Conservation (phyloP, 164 flowering plant genomes). For the Macadamia tetraphylla region DNA sequence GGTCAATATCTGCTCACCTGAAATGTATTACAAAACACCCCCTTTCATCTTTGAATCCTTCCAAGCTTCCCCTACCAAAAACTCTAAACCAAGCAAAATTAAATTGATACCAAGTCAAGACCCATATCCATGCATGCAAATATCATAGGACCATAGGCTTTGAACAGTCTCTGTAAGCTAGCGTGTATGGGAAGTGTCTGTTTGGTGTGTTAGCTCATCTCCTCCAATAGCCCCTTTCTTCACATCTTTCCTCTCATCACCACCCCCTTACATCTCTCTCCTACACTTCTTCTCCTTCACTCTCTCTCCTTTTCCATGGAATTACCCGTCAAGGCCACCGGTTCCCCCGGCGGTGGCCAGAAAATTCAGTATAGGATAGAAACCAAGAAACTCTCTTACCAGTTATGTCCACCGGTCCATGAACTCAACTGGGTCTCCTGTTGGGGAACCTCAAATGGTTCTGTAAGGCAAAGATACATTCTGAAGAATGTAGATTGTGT, state of each 20-base stretch:
- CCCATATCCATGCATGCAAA: conserved; percentile 10
- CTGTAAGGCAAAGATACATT: conserved; percentile 31
- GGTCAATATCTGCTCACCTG: no score
- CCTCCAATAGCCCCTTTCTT: conserved; percentile 9
- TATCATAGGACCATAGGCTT: no score
- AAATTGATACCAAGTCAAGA: conserved; percentile 7
- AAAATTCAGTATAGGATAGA: conserved; percentile 35
- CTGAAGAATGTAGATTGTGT: conserved; percentile 48
- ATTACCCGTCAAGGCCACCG: conserved; percentile 30
- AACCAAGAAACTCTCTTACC: conserved; percentile 46
- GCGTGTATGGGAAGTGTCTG: conserved; percentile 13
- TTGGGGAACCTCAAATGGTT: conserved; percentile 5
- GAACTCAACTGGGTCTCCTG: conserved; percentile 18
- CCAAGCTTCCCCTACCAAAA: neutral
- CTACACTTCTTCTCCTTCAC: neutral
- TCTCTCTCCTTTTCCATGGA: conserved; percentile 30
- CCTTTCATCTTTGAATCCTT: no score
- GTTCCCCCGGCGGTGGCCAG: conserved; percentile 23
- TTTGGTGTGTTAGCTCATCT: conserved; percentile 65
- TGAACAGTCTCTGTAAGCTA: neutral
- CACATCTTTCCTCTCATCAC: neutral
- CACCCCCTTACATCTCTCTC: conserved; percentile 1
- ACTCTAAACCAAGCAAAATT: neutral
- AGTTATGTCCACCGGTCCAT: conserved; percentile 12
- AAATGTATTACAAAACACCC: no score